Base-by-base conservation (phyloP, 768 basidiomycete genomes). In the Amanita thiersii region DNA sequence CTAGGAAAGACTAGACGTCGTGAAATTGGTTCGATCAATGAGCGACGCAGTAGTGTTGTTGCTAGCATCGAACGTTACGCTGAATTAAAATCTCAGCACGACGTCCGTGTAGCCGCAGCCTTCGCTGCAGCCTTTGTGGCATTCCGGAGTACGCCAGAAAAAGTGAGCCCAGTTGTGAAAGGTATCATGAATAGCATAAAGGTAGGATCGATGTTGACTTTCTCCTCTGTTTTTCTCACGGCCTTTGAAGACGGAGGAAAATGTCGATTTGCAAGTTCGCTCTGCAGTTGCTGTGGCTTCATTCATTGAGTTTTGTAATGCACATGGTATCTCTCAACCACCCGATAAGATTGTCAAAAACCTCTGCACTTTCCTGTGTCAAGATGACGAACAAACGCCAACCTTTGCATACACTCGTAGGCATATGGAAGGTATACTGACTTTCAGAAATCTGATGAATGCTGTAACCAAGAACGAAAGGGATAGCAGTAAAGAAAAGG, bases 121-220 rank as follows among this genome's bases (percentile, higher is more conserved):
- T 85, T 96, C 52, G 90, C 93, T 5, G 84, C 88, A 1, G 90
- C 93, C 0, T 84, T 92, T 49, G 83, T 99, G 9, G 84, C 91
- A 5, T 79, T 97, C 49, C 73, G 76, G 55, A 78, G 78, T 24
- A 79, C 89, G 8, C 94, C 96, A 0, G 79, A 90, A 47, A 97
- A 96, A 64, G 81, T 98, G 47, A 94, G 89, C 51, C 93, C 96
- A 0, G 80, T 99, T 36, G 91, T 99, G 32, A 92, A 93, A 58
- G 90, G 88, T 17, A 81, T 98, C 43, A 98, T 97, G 86, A 94
- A 91, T 44, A 89, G 92, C 17, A 83, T 98, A 68, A 98, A 96
- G 78, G 93, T 89, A 39, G 31, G 74, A 28, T 44, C 34, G 36
- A 24, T n/a, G 12, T 31, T 26, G 24, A 40, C 10, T 6, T 23